Evolutionary conservation across 2,329 filamentous ascomycete species (phyloP).

Genomic region (Aschersonia sp.): DNA sequence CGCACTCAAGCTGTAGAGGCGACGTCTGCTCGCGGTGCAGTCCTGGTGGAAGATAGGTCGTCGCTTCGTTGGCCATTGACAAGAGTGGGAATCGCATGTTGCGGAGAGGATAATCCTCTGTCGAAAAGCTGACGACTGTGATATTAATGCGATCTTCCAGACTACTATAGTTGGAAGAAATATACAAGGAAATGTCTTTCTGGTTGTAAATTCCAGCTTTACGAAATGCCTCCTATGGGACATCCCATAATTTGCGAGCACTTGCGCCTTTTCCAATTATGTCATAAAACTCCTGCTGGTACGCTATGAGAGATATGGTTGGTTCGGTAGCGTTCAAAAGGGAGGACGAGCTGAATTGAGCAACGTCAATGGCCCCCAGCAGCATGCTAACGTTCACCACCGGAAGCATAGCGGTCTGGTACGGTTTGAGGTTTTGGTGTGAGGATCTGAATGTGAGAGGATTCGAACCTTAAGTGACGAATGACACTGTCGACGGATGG

Average conservation of each 20-base stretch:
- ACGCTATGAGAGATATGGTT: constrained; percentile 16
- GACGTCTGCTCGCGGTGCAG: constrained; percentile 4
- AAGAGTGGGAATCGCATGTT: constrained; percentile 9
- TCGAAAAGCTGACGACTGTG: constrained; percentile 8
- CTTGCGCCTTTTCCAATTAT: constrained; percentile 27
- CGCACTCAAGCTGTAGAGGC: constrained; percentile 8
- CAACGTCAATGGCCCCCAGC: no score
- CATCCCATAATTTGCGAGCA: constrained; percentile 6
- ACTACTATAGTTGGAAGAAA: constrained; percentile 16
- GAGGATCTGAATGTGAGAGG: no score
- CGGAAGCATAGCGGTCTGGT: no score
- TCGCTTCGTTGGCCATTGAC: constrained; percentile 10
- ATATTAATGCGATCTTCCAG: constrained; percentile 22
- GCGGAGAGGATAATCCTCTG: constrained; percentile 6
- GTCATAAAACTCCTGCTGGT: constrained; percentile 33
- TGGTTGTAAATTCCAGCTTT: constrained; percentile 33
- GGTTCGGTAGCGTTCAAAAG: neutral
- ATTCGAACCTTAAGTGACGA: no score
- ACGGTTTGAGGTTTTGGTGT: no score
- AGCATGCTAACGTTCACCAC: no score
- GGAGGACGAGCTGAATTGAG: no score
- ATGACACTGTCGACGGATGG: no score
- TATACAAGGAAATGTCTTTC: constrained; percentile 5
- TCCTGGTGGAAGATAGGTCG: constrained; percentile 9
- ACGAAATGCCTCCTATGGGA: constrained; percentile 37